These are phyloP conservation scores for Trametes sp. DNA, from an alignment of 1,284 basidiomycete genomes.

Conservation along the genomic window DNA sequence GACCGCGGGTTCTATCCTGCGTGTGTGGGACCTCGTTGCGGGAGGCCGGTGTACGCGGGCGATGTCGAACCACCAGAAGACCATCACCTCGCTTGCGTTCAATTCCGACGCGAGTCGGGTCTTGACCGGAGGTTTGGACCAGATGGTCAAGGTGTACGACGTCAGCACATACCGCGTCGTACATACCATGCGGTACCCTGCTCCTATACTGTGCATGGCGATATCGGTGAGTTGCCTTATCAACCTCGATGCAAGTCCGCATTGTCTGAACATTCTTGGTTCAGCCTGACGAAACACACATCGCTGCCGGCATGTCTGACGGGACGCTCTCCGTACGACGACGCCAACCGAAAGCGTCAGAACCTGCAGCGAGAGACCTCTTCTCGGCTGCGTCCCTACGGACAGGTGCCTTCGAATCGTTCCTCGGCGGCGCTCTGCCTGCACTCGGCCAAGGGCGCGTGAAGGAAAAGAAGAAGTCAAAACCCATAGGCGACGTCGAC, in stretches of 20 bases:
- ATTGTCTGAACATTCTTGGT: not conserved
- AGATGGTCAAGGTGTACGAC: slow-evolving; percentile 99
- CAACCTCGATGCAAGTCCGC: no score
- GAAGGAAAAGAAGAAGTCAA: slow-evolving; percentile 60
- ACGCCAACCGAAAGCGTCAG: slow-evolving; percentile 78
- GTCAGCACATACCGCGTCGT: slow-evolving; percentile 93
- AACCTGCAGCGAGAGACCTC: slow-evolving; percentile 55
- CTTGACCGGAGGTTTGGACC: slow-evolving; percentile 92
- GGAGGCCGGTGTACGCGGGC: slow-evolving; percentile 90
- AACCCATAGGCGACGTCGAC: slow-evolving; percentile 60
- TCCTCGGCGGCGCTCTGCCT: slow-evolving; percentile 66
- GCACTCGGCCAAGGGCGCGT: slow-evolving; percentile 63
- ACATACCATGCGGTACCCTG: slow-evolving; percentile 98
- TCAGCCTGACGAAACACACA: slow-evolving; percentile 95
- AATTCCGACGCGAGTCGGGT: slow-evolving; percentile 80
- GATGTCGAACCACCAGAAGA: slow-evolving; percentile 98
- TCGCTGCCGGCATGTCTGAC: slow-evolving; percentile 96
- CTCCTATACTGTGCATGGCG: slow-evolving; percentile 91
- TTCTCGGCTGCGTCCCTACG: slow-evolving; percentile 56
- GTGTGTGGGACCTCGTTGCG: slow-evolving; percentile 95
- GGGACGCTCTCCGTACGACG: slow-evolving; percentile 92
- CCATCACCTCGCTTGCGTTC: slow-evolving; percentile 89
- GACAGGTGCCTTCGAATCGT: slow-evolving; percentile 76
- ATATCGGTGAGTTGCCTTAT: slow-evolving; percentile 72
- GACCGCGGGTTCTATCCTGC: slow-evolving; percentile 91